Evolutionary conservation across 2,329 filamentous ascomycete species (phyloP).

Genomic region (Microcyclospora pomicola): DNA sequence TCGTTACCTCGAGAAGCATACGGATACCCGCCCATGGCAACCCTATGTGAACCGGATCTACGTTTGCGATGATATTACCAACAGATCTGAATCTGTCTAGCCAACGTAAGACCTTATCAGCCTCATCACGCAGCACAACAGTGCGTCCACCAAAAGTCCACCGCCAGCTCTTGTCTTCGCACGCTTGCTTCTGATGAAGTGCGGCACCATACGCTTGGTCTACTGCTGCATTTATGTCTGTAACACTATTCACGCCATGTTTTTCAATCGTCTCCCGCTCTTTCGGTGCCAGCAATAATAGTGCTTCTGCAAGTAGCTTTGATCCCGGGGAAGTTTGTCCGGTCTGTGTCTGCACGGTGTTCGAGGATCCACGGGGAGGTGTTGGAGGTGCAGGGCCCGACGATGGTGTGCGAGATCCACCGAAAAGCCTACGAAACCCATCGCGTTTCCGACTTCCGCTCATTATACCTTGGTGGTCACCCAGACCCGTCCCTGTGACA

Average conservation of each 20-base stretch:
- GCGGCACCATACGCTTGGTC: not conserved
- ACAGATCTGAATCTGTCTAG: constrained; percentile 19
- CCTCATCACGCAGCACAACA: constrained; percentile 12
- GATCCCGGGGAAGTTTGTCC: not conserved
- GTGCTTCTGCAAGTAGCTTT: constrained; percentile 3
- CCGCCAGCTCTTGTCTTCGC: constrained; percentile 3
- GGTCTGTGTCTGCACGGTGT: too few relatives aligned
- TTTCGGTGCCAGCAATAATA: not conserved
- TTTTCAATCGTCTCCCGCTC: constrained; percentile 1
- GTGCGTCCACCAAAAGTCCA: constrained; percentile 1
- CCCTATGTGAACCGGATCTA: constrained; percentile 21
- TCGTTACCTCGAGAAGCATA: constrained; percentile 20
- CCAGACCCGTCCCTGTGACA: too few relatives aligned
- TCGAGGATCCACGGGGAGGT: not conserved
- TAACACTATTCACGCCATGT: too few relatives aligned
- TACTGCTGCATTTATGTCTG: not conserved
- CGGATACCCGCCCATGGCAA: constrained; percentile 23
- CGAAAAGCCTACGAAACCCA: not conserved
- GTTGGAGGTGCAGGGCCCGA: not conserved
- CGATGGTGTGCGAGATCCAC: not conserved
- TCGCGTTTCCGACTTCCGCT: not conserved
- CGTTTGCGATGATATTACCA: constrained; percentile 20
- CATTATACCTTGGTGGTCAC: too few relatives aligned
- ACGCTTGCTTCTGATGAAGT: constrained; percentile 1
- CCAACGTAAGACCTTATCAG: constrained; percentile 17